Evolutionary conservation across 352 stramenopile species (phyloP), one percentile per base, ranked within the genome.

Genomic region (Phytophthora tentaculata): DNA sequence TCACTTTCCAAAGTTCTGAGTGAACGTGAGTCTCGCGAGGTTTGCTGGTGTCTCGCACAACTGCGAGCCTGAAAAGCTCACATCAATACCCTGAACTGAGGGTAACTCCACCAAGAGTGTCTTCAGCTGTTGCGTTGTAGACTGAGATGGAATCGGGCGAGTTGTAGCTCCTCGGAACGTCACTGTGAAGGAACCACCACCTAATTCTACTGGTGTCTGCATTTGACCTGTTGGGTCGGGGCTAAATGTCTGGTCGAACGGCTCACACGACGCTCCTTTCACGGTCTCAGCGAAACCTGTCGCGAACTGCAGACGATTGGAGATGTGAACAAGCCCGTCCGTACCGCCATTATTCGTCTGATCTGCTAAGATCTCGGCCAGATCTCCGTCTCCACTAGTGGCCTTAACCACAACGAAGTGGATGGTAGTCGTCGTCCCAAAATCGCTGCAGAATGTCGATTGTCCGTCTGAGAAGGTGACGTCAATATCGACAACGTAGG

Each of bases 1-100:
- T 16, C 86, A 92, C 86, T 87, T 86, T 41, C 79, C 84, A 73
- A 92, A 94, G 64, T 94, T 85, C 57, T 92, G 84, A 1, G 80
- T 94, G 61, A 94, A 94, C 26, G 82, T 92, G 39, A 94, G 57
- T 19, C 73, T 78, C 49, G 87, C 88, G 43, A 84, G 67, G 54
- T 92, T 94, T 28, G 73, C 59, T 2, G 84, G 86, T 0, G 72
- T 85, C 51, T 89, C 80, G 32, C 86, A 94, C 7, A 74, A 81
- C 56, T 91, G 79, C 0, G 81, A 78, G 43, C 83, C 85, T 0
- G 79, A 76, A 58, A 83, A 85, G 26, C 58, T 81, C 14, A 94
- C 69, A 16, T 75, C 59, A 14, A 94, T 67, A 37, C 83, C 83
- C 44, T 85, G 64, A 37, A 92, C 84, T 1, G 74, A 76, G 0